Evolutionary conservation across 352 stramenopile species (phyloP).

Genomic region (Globisporangium camurandrum): DNA sequence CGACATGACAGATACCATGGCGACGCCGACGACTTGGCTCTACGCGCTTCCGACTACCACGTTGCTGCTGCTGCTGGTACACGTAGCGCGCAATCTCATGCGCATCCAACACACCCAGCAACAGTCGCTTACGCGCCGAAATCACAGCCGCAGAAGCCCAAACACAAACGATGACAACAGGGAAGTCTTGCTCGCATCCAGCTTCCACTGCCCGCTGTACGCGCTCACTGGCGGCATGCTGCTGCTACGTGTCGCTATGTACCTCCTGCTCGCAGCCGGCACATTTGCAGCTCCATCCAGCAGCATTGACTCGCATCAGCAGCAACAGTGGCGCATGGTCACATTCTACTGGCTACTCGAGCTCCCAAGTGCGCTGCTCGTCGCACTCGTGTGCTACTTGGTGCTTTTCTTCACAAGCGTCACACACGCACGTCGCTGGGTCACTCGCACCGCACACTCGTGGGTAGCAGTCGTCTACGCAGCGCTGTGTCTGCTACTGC

Average conservation of each 20-base stretch:
- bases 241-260: constrained; percentile 18
- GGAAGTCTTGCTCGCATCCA: constrained; percentile 9
- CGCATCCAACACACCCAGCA: no score
- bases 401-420: constrained; percentile 23
- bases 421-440: constrained; percentile 17
- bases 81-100: no score
- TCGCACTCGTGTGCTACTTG: constrained; percentile 22
- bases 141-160: no score
- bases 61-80: no score
- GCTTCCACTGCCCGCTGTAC: constrained; percentile 25
- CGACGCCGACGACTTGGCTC: no score
- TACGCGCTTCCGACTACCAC: no score
- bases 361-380: constrained; percentile 20
- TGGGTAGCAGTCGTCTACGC: background rate
- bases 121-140: no score
- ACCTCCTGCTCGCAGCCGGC: constrained; percentile 2
- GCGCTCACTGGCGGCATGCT: constrained; percentile 14
- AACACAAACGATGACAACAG: no score
- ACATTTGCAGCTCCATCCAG: background rate
- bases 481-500: background rate
- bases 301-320: no score
- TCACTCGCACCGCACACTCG: background rate
- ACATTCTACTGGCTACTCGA: constrained; percentile 27
- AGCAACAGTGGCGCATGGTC: background rate
- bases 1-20: no score